Percentiles rank a stretch among this genome's conserved stretches.
These are phyloP conservation scores for Agaricus blazei DNA, from an alignment of 768 basidiomycete genomes.

Conservation along the genomic window DNA sequence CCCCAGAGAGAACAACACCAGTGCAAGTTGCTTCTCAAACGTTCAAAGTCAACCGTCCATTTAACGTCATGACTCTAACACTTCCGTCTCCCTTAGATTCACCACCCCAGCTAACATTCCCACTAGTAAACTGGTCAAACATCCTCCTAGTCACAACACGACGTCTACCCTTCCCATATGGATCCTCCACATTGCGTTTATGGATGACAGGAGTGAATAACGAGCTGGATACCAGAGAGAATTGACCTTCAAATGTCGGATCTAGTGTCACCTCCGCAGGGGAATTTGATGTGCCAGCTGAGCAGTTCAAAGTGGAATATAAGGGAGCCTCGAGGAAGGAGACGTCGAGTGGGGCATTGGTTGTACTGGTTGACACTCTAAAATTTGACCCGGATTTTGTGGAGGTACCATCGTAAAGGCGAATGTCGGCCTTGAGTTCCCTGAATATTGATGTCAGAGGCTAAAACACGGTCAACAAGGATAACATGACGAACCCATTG, in stretches of 20 bases:
- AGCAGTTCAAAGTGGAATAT: neutral
- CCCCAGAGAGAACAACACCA: too few relatives aligned
- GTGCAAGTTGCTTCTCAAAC: neutral
- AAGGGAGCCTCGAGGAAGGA: constrained; percentile 5
- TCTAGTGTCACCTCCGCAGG: constrained; percentile 5
- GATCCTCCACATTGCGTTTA: constrained; percentile 5
- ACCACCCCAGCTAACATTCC: constrained; percentile 6
- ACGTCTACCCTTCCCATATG: neutral
- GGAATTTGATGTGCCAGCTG: neutral
- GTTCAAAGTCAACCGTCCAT: constrained; percentile 1
- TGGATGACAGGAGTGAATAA: neutral
- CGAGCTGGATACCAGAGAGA: neutral
- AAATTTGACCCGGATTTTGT: neutral
- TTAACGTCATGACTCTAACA: neutral
- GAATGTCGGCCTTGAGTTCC: neutral
- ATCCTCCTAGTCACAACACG: neutral
- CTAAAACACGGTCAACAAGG: neutral
- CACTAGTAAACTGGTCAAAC: neutral
- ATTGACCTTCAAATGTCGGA: constrained; percentile 7
- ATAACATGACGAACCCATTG: neutral
- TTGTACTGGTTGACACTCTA: neutral
- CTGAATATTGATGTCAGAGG: neutral
- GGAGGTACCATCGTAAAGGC: neutral
- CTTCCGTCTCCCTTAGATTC: constrained; percentile 1
- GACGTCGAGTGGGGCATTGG: neutral